These are phyloP conservation scores for Saccharomycopsis schoenii DNA, from an alignment of 805 yeast species.

Conservation along the genomic window DNA sequence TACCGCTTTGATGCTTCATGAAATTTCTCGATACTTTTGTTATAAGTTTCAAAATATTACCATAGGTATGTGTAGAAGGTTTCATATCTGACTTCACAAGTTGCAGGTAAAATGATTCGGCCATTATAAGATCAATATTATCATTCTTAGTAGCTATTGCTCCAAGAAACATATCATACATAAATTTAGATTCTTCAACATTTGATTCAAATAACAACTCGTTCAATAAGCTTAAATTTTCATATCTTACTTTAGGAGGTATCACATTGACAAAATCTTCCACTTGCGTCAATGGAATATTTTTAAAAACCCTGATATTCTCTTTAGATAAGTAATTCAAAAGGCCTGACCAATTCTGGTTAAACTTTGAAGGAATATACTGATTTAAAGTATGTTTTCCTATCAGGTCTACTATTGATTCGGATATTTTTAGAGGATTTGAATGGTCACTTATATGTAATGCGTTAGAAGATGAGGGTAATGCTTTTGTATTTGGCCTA, in stretches of 20 bases:
- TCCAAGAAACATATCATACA: constrained; percentile 30
- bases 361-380: constrained; percentile 30
- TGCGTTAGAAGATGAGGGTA: background rate
- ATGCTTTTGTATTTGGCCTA: background rate
- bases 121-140: constrained; percentile 19
- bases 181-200: constrained; percentile 23
- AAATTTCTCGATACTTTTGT: constrained; percentile 27
- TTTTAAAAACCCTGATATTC: constrained; percentile 29
- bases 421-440: constrained; percentile 26
- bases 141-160: constrained; percentile 25
- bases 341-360: constrained; percentile 37
- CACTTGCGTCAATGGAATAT: constrained; percentile 25
- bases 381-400: constrained; percentile 30
- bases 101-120: constrained; percentile 27
- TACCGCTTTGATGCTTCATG: constrained; percentile 8
- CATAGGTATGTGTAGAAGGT: constrained; percentile 31
- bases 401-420: constrained; percentile 27
- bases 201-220: constrained; percentile 27
- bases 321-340: constrained; percentile 18
- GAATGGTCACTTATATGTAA: constrained; percentile 19
- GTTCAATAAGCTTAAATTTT: constrained; percentile 25
- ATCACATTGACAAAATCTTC: constrained; percentile 29
- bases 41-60: constrained; percentile 32
- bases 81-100: constrained; percentile 21
- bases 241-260: constrained; percentile 25